These are phyloP conservation scores for Senecio squalidus DNA, from an alignment of 140 eudicot genomes.

Conservation along the genomic window DNA sequence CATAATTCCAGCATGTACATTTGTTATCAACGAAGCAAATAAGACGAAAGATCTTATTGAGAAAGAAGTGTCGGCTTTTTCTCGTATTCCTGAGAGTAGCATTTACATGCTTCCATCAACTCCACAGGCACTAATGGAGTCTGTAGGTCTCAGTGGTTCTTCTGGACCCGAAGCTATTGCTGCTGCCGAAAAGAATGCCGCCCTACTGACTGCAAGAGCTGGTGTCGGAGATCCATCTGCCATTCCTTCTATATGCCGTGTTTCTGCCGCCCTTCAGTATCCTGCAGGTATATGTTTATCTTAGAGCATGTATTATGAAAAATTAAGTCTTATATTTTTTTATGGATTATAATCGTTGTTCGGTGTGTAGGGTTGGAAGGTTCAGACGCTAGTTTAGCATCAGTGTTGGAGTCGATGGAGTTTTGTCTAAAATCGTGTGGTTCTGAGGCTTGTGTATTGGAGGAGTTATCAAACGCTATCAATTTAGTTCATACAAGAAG, in stretches of 20 bases:
- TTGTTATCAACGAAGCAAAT: conserved; percentile 50
- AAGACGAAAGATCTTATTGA: conserved; percentile 63
- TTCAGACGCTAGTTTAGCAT: conserved; percentile 71
- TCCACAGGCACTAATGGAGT: conserved; percentile 90
- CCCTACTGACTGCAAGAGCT: conserved; percentile 82
- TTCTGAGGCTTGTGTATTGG: conserved; percentile 84
- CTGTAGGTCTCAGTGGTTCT: conserved; percentile 61
- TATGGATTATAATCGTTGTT: not conserved
- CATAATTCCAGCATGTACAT: conserved; percentile 69
- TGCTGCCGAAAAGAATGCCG: conserved; percentile 70
- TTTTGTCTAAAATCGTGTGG: conserved; percentile 80
- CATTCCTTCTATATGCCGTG: conserved; percentile 80
- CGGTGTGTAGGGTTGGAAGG: conserved; percentile 46
- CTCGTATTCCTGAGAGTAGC: conserved; percentile 71
- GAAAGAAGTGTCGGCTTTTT: conserved; percentile 68
- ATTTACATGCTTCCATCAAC: conserved; percentile 95
- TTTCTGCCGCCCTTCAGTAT: conserved; percentile 79
- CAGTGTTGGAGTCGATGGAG: conserved; percentile 78
- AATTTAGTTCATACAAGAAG: conserved; percentile 68
- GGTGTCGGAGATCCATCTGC: conserved; percentile 88
- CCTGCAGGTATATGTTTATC: conserved; percentile 57
- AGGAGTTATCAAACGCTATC: conserved; percentile 85
- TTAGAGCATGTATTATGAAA: not conserved
- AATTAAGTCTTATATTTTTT: not conserved
- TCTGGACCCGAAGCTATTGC: conserved; percentile 74